Percentiles rank a stretch among this genome's conserved stretches.
These are phyloP conservation scores for Pseudogymnoascus destructans DNA, from an alignment of 2,329 filamentous ascomycete genomes.

Conservation along the genomic window DNA sequence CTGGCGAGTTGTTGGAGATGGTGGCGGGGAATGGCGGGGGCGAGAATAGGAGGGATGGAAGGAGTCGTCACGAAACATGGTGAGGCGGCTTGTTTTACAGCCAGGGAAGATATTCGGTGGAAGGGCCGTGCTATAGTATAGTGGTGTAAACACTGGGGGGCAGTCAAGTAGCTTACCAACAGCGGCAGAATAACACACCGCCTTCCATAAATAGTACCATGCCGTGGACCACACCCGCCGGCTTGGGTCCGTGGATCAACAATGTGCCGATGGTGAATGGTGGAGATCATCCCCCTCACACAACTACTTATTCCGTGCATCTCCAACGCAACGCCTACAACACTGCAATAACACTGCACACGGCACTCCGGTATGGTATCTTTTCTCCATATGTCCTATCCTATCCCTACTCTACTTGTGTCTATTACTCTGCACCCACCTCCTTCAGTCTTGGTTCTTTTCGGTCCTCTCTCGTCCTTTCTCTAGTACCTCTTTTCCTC, in stretches of 20 bases:
- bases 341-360: too few species aligned
- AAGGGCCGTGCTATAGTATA: too few species aligned
- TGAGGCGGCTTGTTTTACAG: not conserved
- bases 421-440: slow-evolving; percentile 1
- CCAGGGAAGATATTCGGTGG: not conserved
- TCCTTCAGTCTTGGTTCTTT: not conserved
- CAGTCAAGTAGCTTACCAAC: not conserved
- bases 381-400: slow-evolving; percentile 1
- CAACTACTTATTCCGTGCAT: not conserved
- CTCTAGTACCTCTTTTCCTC: not conserved
- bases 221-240: not conserved
- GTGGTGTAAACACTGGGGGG: too few species aligned
- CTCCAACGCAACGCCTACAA: too few species aligned
- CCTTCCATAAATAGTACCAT: not conserved
- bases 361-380: too few species aligned
- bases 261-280: not conserved
- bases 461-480: not conserved
- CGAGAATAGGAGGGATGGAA: not conserved
- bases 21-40: not conserved
- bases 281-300: not conserved
- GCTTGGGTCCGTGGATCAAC: not conserved
- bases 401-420: not conserved
- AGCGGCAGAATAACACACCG: not conserved
- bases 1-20: not conserved
- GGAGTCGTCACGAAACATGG: not conserved